Percentiles rank a stretch among this genome's conserved stretches.
Evolutionary conservation across 768 basidiomycete species (phyloP).

Genomic region (Tylopilus cervinicoccineus): DNA sequence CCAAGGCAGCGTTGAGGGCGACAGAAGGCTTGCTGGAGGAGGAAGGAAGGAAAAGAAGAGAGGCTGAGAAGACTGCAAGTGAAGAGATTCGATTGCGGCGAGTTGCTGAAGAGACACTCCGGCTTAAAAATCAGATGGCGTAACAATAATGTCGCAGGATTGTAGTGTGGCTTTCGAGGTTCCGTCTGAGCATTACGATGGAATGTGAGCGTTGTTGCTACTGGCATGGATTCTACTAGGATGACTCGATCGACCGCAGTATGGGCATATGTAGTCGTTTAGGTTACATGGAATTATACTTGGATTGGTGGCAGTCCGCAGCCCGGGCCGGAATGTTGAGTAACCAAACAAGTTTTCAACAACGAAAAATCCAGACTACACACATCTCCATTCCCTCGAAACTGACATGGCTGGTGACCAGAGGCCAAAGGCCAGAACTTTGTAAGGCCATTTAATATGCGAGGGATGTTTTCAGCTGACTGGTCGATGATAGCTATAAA

Average conservation of each 20-base stretch:
- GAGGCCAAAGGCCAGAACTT: slow-evolving; percentile 48
- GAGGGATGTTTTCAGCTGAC: slow-evolving; percentile 7
- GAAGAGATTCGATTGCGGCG: slow-evolving; percentile 46
- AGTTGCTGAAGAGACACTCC: slow-evolving; percentile 48
- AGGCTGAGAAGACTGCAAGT: slow-evolving; percentile 50
- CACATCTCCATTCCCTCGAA: neutral
- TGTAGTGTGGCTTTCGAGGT: neutral
- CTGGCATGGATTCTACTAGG: slow-evolving; percentile 1
- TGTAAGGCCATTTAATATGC: slow-evolving; percentile 7
- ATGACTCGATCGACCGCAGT: slow-evolving; percentile 2
- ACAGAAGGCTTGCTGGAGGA: slow-evolving; percentile 58
- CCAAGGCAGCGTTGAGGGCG: slow-evolving; percentile 49
- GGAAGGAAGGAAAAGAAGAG: slow-evolving; percentile 53
- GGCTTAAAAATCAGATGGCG: slow-evolving; percentile 28
- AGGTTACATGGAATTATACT: too few relatives aligned
- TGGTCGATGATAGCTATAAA: slow-evolving; percentile 54
- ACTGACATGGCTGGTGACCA: slow-evolving; percentile 18
- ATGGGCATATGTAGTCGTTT: too few relatives aligned
- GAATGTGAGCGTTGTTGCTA: too few relatives aligned
- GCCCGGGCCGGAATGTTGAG: slow-evolving; percentile 4
- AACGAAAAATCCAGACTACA: neutral
- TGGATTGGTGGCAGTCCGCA: too few relatives aligned
- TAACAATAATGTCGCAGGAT: neutral
- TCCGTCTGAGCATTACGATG: too few relatives aligned
- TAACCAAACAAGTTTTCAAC: slow-evolving; percentile 6